Evolutionary conservation across 2,329 filamentous ascomycete species (phyloP).

Genomic region (Immersiporthe knoxdaviesiana): DNA sequence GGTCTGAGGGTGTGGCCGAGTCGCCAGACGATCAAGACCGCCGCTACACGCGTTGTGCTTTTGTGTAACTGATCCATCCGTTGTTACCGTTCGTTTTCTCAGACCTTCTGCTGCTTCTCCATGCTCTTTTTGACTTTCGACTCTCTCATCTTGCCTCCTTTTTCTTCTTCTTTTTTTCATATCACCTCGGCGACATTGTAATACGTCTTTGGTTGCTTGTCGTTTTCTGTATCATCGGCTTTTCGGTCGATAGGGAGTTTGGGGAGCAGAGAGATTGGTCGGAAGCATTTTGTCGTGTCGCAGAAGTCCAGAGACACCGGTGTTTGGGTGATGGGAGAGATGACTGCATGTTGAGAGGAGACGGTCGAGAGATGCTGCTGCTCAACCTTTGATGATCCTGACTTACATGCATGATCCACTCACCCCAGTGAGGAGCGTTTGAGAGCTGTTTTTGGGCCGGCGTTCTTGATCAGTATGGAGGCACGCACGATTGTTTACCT

Average conservation of each 20-base stretch:
- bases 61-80: not conserved
- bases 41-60: not conserved
- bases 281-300: constrained; percentile 25
- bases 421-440: not conserved
- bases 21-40: not conserved
- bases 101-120: not conserved
- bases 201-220: constrained; percentile 11
- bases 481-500: constrained; percentile 4
- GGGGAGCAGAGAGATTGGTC: constrained; percentile 9
- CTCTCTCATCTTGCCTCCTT: constrained; percentile 1
- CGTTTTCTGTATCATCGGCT: constrained; percentile 12
- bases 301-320: constrained; percentile 21
- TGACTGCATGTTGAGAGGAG: constrained; percentile 16
- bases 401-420: constrained; percentile 3
- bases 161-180: not conserved
- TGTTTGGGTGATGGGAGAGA: constrained; percentile 20
- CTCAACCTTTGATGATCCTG: constrained; percentile 6
- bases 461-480: not conserved
- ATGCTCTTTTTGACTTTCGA: constrained; percentile 3
- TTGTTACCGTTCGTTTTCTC: not conserved
- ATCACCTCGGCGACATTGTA: constrained; percentile 17
- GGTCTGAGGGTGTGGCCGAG: constrained; percentile 34
- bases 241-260: constrained; percentile 19
- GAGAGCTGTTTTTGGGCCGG: constrained; percentile 5
- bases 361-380: constrained; percentile 9